phyloP scores from a whole-genome alignment of 2,329 filamentous ascomycete species.

The Aspergillus phoenicis region DNA sequence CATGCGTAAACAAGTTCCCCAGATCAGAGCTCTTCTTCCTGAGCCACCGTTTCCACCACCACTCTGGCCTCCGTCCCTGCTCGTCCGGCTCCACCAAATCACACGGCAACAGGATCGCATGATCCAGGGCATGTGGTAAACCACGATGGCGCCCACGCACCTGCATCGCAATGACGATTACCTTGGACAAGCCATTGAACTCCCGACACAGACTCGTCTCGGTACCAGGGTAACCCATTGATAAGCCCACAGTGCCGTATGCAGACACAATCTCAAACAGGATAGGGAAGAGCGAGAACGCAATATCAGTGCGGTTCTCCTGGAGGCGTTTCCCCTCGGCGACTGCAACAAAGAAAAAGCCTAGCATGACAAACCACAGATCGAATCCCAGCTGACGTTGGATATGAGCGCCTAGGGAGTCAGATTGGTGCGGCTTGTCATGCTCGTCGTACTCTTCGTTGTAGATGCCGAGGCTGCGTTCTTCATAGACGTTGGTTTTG shows the following conservation, averaged over 20 bases:
- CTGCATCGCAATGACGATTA: slow-evolving; percentile 66
- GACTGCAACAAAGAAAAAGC: slow-evolving; percentile 86
- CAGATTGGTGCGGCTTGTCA: slow-evolving; percentile 54
- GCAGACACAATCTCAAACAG: slow-evolving; percentile 85
- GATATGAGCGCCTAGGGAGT: slow-evolving; percentile 81
- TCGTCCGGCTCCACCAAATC: slow-evolving; percentile 39
- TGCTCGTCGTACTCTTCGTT: slow-evolving; percentile 45
- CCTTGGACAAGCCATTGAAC: slow-evolving; percentile 68
- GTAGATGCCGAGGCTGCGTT: slow-evolving; percentile 61
- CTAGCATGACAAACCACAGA: slow-evolving; percentile 91
- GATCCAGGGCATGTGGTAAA: slow-evolving; percentile 65
- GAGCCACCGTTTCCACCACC: slow-evolving; percentile 24
- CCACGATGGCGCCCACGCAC: slow-evolving; percentile 65
- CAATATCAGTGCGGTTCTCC: slow-evolving; percentile 54
- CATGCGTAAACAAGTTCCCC: slow-evolving; percentile 14
- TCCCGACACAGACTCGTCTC: slow-evolving; percentile 79
- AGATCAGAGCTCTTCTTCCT: slow-evolving; percentile 15
- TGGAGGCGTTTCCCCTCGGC: slow-evolving; percentile 73
- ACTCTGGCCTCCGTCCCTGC: slow-evolving; percentile 12
- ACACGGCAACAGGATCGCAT: slow-evolving; percentile 65
- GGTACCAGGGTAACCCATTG: slow-evolving; percentile 72
- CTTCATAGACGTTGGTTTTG: slow-evolving; percentile 64
- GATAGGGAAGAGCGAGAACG: slow-evolving; percentile 65
- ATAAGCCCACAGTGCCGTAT: slow-evolving; percentile 88
- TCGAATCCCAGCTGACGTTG: slow-evolving; percentile 92